A percentile compares a stretch with the other conserved stretches of the same genome.
These are phyloP conservation scores for Hymenoscyphus scutula DNA, from an alignment of 2,329 filamentous ascomycete genomes.

Conservation along the genomic window DNA sequence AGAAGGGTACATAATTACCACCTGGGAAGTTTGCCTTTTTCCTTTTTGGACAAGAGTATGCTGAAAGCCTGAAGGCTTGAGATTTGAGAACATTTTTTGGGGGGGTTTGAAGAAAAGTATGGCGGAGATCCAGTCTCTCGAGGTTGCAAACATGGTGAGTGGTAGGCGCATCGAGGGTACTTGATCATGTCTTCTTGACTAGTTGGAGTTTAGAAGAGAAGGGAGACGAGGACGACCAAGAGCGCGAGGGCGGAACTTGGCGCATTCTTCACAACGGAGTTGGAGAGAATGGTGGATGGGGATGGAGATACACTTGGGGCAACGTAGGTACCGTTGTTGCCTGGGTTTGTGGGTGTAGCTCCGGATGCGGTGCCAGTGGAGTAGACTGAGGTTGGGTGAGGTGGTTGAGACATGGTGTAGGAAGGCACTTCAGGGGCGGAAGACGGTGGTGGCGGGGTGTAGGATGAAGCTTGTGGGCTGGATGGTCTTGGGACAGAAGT, in stretches of 20 bases:
- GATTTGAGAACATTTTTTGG: neutral
- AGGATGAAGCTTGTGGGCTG: neutral
- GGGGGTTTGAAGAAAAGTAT: no score
- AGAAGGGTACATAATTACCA: neutral
- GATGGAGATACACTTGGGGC: neutral
- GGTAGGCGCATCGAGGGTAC: neutral
- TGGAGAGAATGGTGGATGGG: neutral
- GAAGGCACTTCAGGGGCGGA: neutral
- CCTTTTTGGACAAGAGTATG: neutral
- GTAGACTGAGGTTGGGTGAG: neutral
- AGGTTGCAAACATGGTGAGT: neutral
- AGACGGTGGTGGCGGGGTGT: neutral
- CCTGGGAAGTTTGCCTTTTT: neutral
- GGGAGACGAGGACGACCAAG: neutral
- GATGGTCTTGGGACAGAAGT: neutral
- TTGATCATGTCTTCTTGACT: neutral
- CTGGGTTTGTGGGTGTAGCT: neutral
- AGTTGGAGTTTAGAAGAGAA: neutral
- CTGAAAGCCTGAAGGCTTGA: neutral
- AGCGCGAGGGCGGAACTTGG: neutral
- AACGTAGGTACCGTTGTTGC: neutral
- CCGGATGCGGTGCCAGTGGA: neutral
- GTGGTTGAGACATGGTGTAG: neutral
- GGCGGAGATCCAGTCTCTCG: conserved; percentile 1
- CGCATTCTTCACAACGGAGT: neutral